Percentiles rank a stretch among this genome's conserved stretches.
phyloP scores from a whole-genome alignment of 257 asterid genomes.

The Catharanthus roseus region DNA sequence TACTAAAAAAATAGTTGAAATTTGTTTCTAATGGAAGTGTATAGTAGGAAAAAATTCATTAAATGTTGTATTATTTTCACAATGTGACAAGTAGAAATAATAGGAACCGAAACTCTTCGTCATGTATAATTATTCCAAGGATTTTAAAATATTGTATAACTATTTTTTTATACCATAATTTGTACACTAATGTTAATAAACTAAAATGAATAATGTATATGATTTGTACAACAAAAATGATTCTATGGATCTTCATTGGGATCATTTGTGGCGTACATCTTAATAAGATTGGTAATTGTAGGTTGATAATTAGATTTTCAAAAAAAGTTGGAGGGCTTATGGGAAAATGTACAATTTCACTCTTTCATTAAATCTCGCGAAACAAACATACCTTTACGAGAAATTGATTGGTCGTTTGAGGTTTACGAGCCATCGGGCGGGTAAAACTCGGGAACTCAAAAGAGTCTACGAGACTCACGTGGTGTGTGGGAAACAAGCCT shows the following conservation, averaged over 20 bases:
- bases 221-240: neutral
- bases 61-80: too few species aligned
- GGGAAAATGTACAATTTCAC: neutral
- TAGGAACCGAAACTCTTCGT: too few species aligned
- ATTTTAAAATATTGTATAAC: too few species aligned
- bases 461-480: slow-evolving; percentile 1
- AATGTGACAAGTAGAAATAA: too few species aligned
- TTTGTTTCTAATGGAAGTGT: too few species aligned
- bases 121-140: too few species aligned
- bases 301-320: neutral
- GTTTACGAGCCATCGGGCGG: slow-evolving; percentile 3
- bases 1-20: too few species aligned
- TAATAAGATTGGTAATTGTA: neutral
- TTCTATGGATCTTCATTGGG: neutral
- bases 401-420: slow-evolving; percentile 14
- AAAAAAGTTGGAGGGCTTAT: neutral
- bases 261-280: neutral
- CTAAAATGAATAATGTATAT: too few species aligned
- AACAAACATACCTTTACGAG: slow-evolving; percentile 16
- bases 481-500: neutral
- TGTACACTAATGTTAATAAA: too few species aligned
- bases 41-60: too few species aligned
- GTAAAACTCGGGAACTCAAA: neutral
- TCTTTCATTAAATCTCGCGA: neutral
- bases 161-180: too few species aligned